Base-by-base conservation (phyloP, 768 basidiomycete genomes). In the Lyophyllum atratum region DNA sequence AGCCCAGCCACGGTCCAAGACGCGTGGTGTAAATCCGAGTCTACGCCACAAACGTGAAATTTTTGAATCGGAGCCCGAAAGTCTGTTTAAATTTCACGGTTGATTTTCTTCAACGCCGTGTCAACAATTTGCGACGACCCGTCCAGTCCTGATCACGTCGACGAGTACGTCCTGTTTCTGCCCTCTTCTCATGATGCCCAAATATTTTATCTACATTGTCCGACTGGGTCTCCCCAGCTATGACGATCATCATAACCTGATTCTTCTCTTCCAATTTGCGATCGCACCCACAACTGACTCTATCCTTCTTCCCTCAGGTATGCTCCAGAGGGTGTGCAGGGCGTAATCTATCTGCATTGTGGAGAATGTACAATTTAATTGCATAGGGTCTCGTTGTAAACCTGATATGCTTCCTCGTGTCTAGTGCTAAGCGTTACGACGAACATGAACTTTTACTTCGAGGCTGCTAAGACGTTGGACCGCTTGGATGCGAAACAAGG, bases 371-470 rank as follows among this genome's bases (percentile, higher is more conserved):
- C 54, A 65, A 61, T 56, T 19, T 49, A 56, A 39, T 54, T 56
- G 26, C 48, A 59, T 56, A 66, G 59, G 33, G 47, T 21, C 31
- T 52, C 45, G 11, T 59, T 53, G 49, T 48, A 51, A 54, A 52
- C 47, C 64, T 70, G 49, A 58, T 68, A 52, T 62, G 56, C 43
- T 61, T 67, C 52, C 46, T 61, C 70, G 63, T 74, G 70, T 69
- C 68, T 68, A 71, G 68, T 50, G 55, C 72, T 68, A 51, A 53
- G 46, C 26, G 15, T 46, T 7, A 19, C 17, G 10, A 28, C 54
- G 45, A 63, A 68, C 73, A 96, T 97, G 95, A 95, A 95, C 78
- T 95, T 96, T 76, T 97, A 97, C 77, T 93, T 93, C 76, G 88
- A 92, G 70, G 92, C 93, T 62, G 89, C 89, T 62, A 81, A 86